Base-by-base conservation (phyloP, 208 protist genomes). In the Cochliopodium minus region DNA sequence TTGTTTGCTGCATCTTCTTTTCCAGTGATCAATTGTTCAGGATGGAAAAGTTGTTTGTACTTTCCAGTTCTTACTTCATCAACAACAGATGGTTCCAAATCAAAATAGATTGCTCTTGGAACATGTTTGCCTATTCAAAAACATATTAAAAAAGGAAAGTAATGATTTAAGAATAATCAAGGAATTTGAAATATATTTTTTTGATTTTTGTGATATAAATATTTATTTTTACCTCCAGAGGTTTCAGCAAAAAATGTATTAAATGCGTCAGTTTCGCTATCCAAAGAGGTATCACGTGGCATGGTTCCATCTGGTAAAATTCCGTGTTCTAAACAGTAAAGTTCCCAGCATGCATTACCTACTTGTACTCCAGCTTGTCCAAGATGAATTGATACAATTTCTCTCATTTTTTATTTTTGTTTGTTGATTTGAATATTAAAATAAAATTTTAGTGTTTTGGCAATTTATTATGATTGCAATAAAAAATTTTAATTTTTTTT, bases 1-100 rank as follows among this genome's bases (percentile, higher is more conserved):
- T 96, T 96, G 83, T 96, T 96, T 66, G 87, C 89, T 42, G 91
- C 88, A 66, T 96, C 92, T 72, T 96, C 89, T 78, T 92, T 90
- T 64, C 88, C 91, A 49, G 78, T 79, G 69, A 97, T 90, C 45
- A 96, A 66, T 70, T 95, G 84, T 64, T 95, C 86, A 30, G 89
- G 89, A 82, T 96, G 89, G 84, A 93, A 95, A 48, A 96, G 78
- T 65, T 90, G 61, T 49, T 76, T 65, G 81, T 96, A 95, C 42
- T 76, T 82, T 62, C 88, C 87, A 48, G 74, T 91, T 62, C 87
- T 78, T n/a, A 96, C 78, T 71, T 91, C 86, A 66, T 96, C 91
- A 56, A 96, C 78, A 26, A 93, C 87, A 39, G 87, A 89, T 26
- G 94, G 91, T 75, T 97, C 91, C 30, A 97, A 72, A 70, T 96